Base-by-base conservation (phyloP, 2,329 filamentous ascomycete species). In the Dactylellina drechsleri region DNA sequence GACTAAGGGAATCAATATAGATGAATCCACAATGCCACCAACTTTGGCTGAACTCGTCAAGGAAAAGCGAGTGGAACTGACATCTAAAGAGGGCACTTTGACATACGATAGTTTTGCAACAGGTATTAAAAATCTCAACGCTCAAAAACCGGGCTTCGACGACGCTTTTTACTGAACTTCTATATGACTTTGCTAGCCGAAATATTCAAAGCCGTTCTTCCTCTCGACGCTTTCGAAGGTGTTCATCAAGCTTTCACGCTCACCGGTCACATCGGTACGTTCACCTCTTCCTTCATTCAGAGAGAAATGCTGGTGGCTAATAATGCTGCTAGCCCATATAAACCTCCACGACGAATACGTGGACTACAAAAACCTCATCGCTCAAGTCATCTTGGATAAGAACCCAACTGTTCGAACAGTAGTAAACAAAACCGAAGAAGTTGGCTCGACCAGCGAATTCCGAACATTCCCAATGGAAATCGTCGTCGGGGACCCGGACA, bases 401-500 rank as follows among this genome's bases (percentile, higher is more conserved):
- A 97, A 96, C 82, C 86, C 89, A 8, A 68, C 60, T 23, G 88
- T 97, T 74, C 86, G 85, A 73, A 99, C 95, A 0, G 93, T 99
- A 78, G 97, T 99, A 83, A 97, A 97, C 86, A 99, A 99, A 83
- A 87, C 90, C 50, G 91, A 96, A 82, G 90, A 92, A 76, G 94
- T 99, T 7, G 95, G 95, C 70, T 87, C 88, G 20, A 89, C 92
- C 79, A 95, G 90, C 78, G 89, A 92, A 81, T 99, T 92, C 83
- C 89, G 95, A 61, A 98, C 95, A 0, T 98, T 99, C 82, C 86
- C 87, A 36, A 98, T 97, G 83, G 95, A 99, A 83, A 87, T 98
- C 13, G 87, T 99, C 0, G 89, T 89, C 1, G 95, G 95, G 0
- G 87, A 88, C 0, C 88, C 92, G 79, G 90, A 98, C 80, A 84